Percentiles rank a stretch among this genome's conserved stretches.
These are phyloP conservation scores for Alternaria longipes DNA, from an alignment of 2,329 filamentous ascomycete genomes.

Conservation along the genomic window DNA sequence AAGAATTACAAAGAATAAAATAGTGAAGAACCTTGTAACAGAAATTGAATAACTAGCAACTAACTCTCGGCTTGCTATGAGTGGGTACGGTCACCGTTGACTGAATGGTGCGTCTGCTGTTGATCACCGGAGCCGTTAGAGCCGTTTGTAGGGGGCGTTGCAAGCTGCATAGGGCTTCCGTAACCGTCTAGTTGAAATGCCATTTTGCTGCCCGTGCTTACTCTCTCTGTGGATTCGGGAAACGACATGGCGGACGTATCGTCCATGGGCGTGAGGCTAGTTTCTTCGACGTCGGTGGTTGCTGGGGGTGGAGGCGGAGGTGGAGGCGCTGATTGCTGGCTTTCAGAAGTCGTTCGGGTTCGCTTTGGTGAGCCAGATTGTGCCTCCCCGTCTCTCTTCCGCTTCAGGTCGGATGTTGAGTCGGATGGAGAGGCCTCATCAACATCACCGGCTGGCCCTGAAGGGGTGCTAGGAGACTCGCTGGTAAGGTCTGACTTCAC, in stretches of 20 bases:
- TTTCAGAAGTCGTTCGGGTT: constrained; percentile 41
- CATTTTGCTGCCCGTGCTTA: constrained; percentile 16
- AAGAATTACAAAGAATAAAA: constrained; percentile 18
- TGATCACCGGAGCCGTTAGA: constrained; percentile 44
- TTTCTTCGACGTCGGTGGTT: constrained; percentile 41
- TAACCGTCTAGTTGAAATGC: constrained; percentile 19
- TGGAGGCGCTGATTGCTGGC: constrained; percentile 53
- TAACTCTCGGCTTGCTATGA: neutral
- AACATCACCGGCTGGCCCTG: constrained; percentile 11
- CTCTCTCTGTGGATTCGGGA: constrained; percentile 27
- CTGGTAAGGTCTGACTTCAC: constrained; percentile 25
- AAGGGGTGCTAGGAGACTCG: constrained; percentile 33
- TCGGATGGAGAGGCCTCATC: constrained; percentile 35
- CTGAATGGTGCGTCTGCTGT: neutral
- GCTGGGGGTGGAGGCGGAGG: constrained; percentile 45
- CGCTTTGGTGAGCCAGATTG: constrained; percentile 44
- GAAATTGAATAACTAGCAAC: neutral
- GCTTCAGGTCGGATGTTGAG: constrained; percentile 46
- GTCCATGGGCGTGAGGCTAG: constrained; percentile 36
- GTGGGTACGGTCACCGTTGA: neutral
- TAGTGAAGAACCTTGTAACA: neutral
- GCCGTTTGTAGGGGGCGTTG: constrained; percentile 54
- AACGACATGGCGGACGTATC: constrained; percentile 23
- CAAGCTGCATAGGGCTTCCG: constrained; percentile 54
- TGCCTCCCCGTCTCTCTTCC: constrained; percentile 49